Conservation (phyloP, 2,329 filamentous ascomycete species). For the Fusarium hostae region DNA sequence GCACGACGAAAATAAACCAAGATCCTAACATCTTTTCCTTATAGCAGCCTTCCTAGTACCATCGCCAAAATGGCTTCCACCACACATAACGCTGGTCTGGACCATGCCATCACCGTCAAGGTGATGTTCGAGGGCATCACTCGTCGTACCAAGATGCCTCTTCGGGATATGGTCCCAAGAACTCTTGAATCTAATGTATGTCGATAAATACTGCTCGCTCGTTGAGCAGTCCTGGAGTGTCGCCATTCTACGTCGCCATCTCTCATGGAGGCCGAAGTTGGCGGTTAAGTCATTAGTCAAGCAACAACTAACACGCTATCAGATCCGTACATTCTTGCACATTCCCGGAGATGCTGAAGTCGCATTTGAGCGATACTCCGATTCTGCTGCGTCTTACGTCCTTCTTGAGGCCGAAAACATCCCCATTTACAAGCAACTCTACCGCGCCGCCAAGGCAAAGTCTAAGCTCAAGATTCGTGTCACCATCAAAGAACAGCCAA, state of each 20-base stretch:
- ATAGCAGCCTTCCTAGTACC: conserved; percentile 6
- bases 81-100: conserved; percentile 39
- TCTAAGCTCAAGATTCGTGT: conserved; percentile 92
- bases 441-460: conserved; percentile 97
- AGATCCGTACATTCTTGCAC: conserved; percentile 53
- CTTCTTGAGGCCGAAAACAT: conserved; percentile 80
- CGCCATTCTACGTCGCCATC: neutral
- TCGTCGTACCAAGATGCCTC: conserved; percentile 87
- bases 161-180: conserved; percentile 81
- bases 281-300: neutral
- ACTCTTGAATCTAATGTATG: conserved; percentile 87
- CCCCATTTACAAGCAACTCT: conserved; percentile 94
- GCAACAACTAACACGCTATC: conserved; percentile 26
- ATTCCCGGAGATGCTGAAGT: conserved; percentile 53
- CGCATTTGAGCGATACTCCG: conserved; percentile 91
- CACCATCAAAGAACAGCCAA: conserved; percentile 54
- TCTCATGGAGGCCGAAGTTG: neutral
- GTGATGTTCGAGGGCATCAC: conserved; percentile 79
- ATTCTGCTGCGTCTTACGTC: conserved; percentile 86
- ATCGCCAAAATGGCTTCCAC: conserved; percentile 45
- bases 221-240: neutral
- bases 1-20: neutral
- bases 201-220: conserved; percentile 41
- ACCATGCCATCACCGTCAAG: conserved; percentile 79
- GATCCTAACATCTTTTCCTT: neutral